Base-by-base conservation (phyloP, 495 filamentous ascomycete species). In the Xylaria telfairii region DNA sequence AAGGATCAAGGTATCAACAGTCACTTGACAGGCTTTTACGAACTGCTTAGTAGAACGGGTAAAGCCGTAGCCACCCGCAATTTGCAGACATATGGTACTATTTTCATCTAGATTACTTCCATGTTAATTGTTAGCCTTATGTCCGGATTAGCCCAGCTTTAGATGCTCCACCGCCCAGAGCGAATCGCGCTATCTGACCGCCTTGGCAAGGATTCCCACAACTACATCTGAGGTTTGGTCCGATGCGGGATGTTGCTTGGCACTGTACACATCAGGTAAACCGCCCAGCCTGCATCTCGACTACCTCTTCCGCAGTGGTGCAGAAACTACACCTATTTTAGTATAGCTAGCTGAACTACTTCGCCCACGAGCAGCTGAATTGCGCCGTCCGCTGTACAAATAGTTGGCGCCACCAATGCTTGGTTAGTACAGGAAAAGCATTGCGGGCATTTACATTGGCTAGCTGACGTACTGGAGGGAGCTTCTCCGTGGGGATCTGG, bases 401-500 rank as follows among this genome's bases (percentile, higher is more conserved):
- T 13, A 39, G 39, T 42, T 12, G 51, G 28, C 42, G 17, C 13
- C 17, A 12, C 15, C 28, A 46, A 24, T 28, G 13, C 30, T 24
- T 30, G 17, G 13, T 28, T 34, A 2, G 46, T 65, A 49, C 39
- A 30, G 42, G 17, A 49, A 65, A 19, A 30, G 24, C 19, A 37
- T 37, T 51, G 37, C 1, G 28, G 2, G 4, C 15, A n/a, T 37
- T 26, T 9, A 10, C 9, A 24, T 65, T 37, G 28, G 44, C 24
- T 15, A 46, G 7, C 44, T 65, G 44, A 65, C 44, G 44, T 51
- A 65, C n/a, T n/a, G n/a, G n/a, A n/a, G 46, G 44, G 24, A 28
- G 62, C 44, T 59, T 21, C 32, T 37, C 9, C 6, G 32, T 37
- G 30, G 56, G 8, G 19, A 65, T 64, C 39, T 19, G 8, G 17